Percentiles rank a stretch among this genome's conserved stretches.
These are phyloP conservation scores for Parastagonospora nodorum DNA, from an alignment of 2,329 filamentous ascomycete species.

Conservation along the genomic window DNA sequence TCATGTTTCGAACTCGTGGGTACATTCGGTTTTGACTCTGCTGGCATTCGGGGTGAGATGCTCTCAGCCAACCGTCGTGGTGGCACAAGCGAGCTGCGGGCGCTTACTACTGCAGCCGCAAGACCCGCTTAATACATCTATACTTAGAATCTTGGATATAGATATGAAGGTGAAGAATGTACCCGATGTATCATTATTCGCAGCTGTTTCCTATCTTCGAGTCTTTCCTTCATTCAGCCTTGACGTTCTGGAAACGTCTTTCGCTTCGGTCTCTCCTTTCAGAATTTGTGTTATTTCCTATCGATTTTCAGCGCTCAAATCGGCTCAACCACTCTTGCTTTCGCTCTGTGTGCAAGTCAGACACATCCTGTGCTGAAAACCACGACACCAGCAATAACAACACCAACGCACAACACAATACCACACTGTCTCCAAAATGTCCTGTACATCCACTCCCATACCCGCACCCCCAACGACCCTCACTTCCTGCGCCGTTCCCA, in stretches of 20 bases:
- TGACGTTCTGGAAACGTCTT: constrained; percentile 20
- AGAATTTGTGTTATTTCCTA: constrained; percentile 1
- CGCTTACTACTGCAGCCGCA: constrained; percentile 24
- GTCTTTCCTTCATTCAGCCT: constrained; percentile 8
- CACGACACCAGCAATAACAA: neutral
- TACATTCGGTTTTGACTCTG: constrained; percentile 15
- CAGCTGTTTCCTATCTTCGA: constrained; percentile 5
- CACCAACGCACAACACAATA: neutral
- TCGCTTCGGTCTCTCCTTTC: neutral
- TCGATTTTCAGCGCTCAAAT: constrained; percentile 2
- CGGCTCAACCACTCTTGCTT: neutral
- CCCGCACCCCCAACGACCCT: constrained; percentile 28
- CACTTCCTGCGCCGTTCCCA: constrained; percentile 30
- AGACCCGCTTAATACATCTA: constrained; percentile 11
- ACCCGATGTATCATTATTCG: neutral
- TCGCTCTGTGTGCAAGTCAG: neutral
- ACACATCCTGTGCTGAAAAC: neutral
- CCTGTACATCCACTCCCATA: constrained; percentile 16
- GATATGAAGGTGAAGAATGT: neutral
- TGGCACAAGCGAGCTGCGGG: constrained; percentile 21
- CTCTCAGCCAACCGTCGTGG: constrained; percentile 19
- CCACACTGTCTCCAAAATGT: constrained; percentile 10
- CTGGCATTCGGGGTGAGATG: constrained; percentile 7
- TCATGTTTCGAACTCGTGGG: constrained; percentile 19
- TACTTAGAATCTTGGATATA: constrained; percentile 20